Base-by-base conservation (phyloP, 352 stramenopile genomes). In the Pythium diclinum region DNA sequence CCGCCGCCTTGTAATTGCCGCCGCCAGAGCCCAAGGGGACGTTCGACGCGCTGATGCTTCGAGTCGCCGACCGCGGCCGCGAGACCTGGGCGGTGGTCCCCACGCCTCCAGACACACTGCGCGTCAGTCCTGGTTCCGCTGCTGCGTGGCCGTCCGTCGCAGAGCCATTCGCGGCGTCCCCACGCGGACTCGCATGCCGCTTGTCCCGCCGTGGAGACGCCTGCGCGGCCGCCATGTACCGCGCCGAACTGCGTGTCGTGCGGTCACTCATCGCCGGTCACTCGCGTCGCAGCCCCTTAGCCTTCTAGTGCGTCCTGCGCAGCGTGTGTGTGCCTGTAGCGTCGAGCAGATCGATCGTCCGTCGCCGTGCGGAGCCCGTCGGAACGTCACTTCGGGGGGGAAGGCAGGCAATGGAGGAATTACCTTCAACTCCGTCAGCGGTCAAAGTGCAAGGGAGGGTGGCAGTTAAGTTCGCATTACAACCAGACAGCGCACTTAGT, bases 351-450 rank as follows among this genome's bases (percentile, higher is more conserved):
- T 28, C 2, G 44, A 28, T 51, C 44, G 44, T n/a, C 25, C 44
- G 44, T 51, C n/a, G 36, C 32, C 40, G 32, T 6, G 23, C 8
- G 13, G 56, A 54, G 40, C 10, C 25, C 56, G 32, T 28, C 44
- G 44, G 10, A 14, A 58, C 17, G 52, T 46, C 52, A 40, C 14
- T 38, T 44, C 16, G 7, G 28, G 16, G 30, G 51, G 34, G 25
- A 46, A 13, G 23, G 51, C 30, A 44, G 51, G n/a, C n/a, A 38
- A 42, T 34, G 28, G 30, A 32, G 38, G 46, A 48, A 19, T 65
- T 69, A 56, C 63, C 63, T 69, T 69, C 63, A 69, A 69, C 63
- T 69, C 44, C 21, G 25, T n/a, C 52, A 60, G 33, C 36, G 14
- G 54, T 68, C 55, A 59, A 49, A 49, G 17, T 49, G 38, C 28